Base-by-base conservation (phyloP, 768 basidiomycete genomes). In the Termitomyces sp. region DNA sequence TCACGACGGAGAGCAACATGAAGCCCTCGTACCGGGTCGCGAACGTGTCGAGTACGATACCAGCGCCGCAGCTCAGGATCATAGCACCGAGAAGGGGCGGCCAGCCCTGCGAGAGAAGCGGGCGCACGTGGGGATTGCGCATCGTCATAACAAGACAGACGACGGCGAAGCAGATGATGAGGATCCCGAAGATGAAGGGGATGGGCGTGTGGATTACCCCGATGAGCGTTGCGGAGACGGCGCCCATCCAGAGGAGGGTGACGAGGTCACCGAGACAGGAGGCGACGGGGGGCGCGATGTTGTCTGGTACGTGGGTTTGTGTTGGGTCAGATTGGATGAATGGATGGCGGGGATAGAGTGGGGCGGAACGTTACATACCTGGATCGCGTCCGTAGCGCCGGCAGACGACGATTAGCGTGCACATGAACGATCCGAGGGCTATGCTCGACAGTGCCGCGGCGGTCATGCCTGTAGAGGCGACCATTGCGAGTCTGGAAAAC, bases 281-380 rank as follows among this genome's bases (percentile, higher is more conserved):
- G 0, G 97, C 97, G 9, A 98, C 79, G 0, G 97, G 95, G 0
- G 97, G 92, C 1, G 95, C 90, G 62, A 98, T 95, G 69, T 99
- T 99, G 68, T 97, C 95, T 93, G 65, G 19, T 16, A 5, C n/a
- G 17, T 8, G 9, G 5, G 21, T 21, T 16, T 12, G 41, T 27
- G 23, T 46, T 14, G 32, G 17, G 3, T 53, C n/a, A n/a, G n/a
- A n/a, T n/a, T n/a, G n/a, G n/a, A n/a, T n/a, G n/a, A n/a, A n/a
- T 48, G 17, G 16, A 43, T 41, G 17, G 25, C 27, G 5, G 19
- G 14, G 14, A 5, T 10, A 43, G 21, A 25, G 35, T 29, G 19
- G 47, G 4, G 19, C 10, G 2, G n/a, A 35, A 43, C 12, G 16
- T 56, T 29, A 29, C 78, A 45, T 65, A 87, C 94, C 95, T 54